phyloP scores from a whole-genome alignment of 1,139 yeast genomes.

The Blastobotrys proliferans region DNA sequence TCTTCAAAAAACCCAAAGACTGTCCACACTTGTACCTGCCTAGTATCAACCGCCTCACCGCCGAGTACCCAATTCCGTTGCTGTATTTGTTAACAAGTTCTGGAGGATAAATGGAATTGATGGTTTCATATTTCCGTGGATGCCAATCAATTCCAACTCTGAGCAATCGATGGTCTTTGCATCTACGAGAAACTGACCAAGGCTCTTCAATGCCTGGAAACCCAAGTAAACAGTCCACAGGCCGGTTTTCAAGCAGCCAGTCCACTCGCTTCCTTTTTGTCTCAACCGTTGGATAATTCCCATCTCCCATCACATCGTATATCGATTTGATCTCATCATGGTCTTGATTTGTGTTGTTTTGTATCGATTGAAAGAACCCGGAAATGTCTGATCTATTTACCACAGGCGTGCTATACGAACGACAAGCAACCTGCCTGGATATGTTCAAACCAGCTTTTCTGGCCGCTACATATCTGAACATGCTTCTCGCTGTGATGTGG shows the following conservation, averaged over 20 bases:
- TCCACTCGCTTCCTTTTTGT: slow-evolving; percentile 4
- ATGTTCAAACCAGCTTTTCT: not conserved
- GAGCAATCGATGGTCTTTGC: no score
- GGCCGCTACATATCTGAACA: not conserved
- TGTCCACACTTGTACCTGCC: not conserved
- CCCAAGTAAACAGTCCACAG: slow-evolving; percentile 3
- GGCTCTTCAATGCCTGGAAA: slow-evolving; percentile 8
- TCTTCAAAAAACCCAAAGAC: no score
- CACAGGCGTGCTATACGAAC: not conserved
- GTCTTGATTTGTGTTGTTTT: not conserved
- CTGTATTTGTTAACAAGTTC: no score
- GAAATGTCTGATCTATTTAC: not conserved
- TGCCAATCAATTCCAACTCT: no score
- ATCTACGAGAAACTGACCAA: no score
- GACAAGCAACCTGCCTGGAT: not conserved
- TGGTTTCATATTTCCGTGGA: slow-evolving; percentile 2
- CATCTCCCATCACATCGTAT: slow-evolving; percentile 6
- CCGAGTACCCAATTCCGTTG: no score
- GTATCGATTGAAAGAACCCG: slow-evolving; percentile 1
- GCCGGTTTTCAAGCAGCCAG: slow-evolving; percentile 3
- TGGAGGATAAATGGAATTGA: no score
- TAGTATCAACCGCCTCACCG: no score
- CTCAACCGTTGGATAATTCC: not conserved
- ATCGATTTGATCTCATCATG: not conserved
- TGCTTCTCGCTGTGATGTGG: not conserved